Evolutionary conservation across 148 eudicot species (phyloP).

Genomic region (Selenicereus undatus): DNA sequence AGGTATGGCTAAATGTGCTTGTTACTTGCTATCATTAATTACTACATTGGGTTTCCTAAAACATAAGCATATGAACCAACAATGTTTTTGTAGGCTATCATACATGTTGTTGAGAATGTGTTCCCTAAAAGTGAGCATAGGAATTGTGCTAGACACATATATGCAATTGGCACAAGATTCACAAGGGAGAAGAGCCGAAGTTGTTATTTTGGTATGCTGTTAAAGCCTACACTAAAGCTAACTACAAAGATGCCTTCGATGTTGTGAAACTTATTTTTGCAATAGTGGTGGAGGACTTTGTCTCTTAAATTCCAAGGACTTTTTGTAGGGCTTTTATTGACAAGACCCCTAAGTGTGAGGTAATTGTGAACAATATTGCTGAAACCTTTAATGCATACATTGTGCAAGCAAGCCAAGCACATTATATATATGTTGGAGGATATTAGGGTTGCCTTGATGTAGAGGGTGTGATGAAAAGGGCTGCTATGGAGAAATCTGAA

Average conservation of each 20-base stretch:
- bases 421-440: background rate
- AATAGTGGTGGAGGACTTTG: too few species aligned
- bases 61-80: too few species aligned
- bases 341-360: background rate
- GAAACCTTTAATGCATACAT: conserved; percentile 11
- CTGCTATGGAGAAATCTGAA: background rate
- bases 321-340: too few species aligned
- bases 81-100: too few species aligned
- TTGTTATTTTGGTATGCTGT: background rate
- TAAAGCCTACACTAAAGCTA: background rate
- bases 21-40: too few species aligned
- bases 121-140: background rate
- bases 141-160: background rate
- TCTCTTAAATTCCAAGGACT: too few species aligned
- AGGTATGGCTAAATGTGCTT: too few species aligned
- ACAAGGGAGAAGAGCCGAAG: background rate
- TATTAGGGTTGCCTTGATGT: background rate
- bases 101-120: too few species aligned
- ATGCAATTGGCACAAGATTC: background rate
- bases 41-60: too few species aligned
- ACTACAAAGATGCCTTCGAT: too few species aligned
- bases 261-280: too few species aligned
- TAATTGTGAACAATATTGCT: background rate
- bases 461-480: background rate
- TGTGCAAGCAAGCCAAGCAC: background rate